Percentiles rank a stretch among this genome's conserved stretches.
phyloP scores from a whole-genome alignment of 208 protist species.

The Strigomonas galati region DNA sequence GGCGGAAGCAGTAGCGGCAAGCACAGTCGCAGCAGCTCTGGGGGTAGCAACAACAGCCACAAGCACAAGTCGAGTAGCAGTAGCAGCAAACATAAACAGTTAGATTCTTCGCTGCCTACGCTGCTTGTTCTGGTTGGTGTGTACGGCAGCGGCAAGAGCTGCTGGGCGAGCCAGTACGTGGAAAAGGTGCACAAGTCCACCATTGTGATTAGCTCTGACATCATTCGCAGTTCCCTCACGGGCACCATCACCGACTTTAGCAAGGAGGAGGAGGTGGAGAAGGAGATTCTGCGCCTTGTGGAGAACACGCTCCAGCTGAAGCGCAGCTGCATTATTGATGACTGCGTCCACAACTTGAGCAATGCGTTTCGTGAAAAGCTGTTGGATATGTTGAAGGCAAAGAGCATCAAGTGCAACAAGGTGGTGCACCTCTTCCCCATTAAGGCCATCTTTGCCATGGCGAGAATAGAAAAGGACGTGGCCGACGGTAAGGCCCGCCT shows the following conservation, averaged over 20 bases:
- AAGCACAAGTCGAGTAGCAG: conserved; percentile 12
- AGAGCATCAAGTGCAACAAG: conserved; percentile 31
- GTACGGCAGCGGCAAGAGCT: conserved; percentile 76
- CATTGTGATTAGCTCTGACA: conserved; percentile 51
- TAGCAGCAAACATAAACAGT: conserved; percentile 14
- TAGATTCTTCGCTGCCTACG: conserved; percentile 47
- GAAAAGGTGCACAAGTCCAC: conserved; percentile 56
- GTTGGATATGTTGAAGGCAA: conserved; percentile 23
- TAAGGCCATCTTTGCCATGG: conserved; percentile 53
- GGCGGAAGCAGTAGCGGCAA: conserved; percentile 16
- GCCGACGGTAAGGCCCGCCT: conserved; percentile 43
- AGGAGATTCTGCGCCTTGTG: conserved; percentile 44
- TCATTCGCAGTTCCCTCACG: conserved; percentile 34
- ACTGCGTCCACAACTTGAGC: conserved; percentile 54
- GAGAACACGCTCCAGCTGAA: conserved; percentile 33
- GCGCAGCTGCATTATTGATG: conserved; percentile 67
- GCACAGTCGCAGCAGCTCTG: conserved; percentile 16
- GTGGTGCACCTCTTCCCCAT: conserved; percentile 60
- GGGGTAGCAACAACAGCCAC: conserved; percentile 7
- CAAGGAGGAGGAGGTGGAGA: conserved; percentile 55
- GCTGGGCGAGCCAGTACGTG: conserved; percentile 68
- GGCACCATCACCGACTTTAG: conserved; percentile 53
- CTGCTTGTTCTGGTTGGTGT: conserved; percentile 70
- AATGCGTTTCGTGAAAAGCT: conserved; percentile 46
- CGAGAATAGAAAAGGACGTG: conserved; percentile 51